Base-by-base conservation (phyloP, 2,329 filamentous ascomycete species). In the Neofusicoccum parvum region DNA sequence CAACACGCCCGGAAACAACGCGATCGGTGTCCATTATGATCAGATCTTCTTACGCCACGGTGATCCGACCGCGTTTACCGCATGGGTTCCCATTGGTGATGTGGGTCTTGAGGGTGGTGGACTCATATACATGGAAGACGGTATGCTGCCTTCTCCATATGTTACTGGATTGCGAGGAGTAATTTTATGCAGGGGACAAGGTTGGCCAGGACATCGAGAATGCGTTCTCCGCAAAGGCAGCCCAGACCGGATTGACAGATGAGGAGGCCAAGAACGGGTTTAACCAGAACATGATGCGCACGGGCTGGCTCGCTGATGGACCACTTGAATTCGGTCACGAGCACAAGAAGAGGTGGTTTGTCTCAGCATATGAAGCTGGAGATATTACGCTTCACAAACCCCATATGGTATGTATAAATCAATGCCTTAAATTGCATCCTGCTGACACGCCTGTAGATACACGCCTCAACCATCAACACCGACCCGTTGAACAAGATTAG, bases 11-110 rank as follows among this genome's bases (percentile, higher is more conserved):
- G 80, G 80, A 0, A 86, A 83, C 58, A 84, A 85, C 68, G 84
- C 85, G 0, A 87, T 87, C 67, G 85, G 85, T 0, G 85, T 88
- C 3, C 86, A 88, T 67, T 87, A 87, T 69, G 85, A 88, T 69
- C 85, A 87, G 73, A 86, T 83, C 23, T 87, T 87, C 69, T 72
- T 87, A 54, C 73, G 85, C 1, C 72, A 86, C 69, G 86, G 85
- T 1, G 84, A 86, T 58, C 80, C 83, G 1, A 85, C 83, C 0
- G 81, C 79, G 36, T 74, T 87, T 0, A 87, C 85, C 3, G 85
- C 83, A 0, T 88, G 85, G 85, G 81, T 87, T 0, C 83, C 85
- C 0, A 84, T 87, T 68, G 84, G 84, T 0, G 82, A 86, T 70
- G 72, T 87, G 3, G 77, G 79, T 20, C 62, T 87, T 5, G 80